Base-by-base conservation (phyloP, 345 rosid species). In the Hypericum androsaemum region DNA sequence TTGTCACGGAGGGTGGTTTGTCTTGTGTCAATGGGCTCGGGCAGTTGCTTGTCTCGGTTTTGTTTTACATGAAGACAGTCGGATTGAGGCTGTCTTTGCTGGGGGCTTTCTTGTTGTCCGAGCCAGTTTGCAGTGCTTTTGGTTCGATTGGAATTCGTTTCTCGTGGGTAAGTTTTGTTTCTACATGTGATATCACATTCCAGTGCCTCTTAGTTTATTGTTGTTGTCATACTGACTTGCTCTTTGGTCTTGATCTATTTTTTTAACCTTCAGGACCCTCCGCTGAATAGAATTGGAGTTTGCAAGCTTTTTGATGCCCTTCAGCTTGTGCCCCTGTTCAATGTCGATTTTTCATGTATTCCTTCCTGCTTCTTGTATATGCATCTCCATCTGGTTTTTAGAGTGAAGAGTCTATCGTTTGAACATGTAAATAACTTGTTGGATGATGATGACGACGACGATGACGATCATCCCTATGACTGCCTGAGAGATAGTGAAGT, bases 321-420 rank as follows among this genome's bases (percentile, higher is more conserved):
- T 58, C 59, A 69, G 46, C 45, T 39, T 59, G 53, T 68, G 12
- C 95, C 98, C 0, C 45, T 68, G 62, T 77, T 92, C 70, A 71
- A 75, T 32, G 70, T 77, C 64, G 89, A 85, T 62, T 92, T 82
- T 72, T 44, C 86, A 51, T 88, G 79, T 15, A 40, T 84, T 66
- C 94, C 95, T 44, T 50, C 41, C 14, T 84, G 76, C 71, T 92
- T 92, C 66, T 51, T 68, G 71, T 48, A 50, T 49, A 69, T 92
- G 74, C 88, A 88, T 61, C 36, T 39, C 8, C 46, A 69, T 42
- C 54, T 64, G 53, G 57, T 55, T 58, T 50, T 74, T 57, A 71
- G 63, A 36, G n/a, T 64, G 39, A 63, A 56, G 39, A 53, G 52
- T 41, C 53, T 72, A 57, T 71, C 76, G n/a, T 50, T 52, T 56